Percentiles rank a stretch among this genome's conserved stretches.
These are phyloP conservation scores for Cercophora scortea DNA, from an alignment of 495 filamentous ascomycete genomes.

Conservation along the genomic window DNA sequence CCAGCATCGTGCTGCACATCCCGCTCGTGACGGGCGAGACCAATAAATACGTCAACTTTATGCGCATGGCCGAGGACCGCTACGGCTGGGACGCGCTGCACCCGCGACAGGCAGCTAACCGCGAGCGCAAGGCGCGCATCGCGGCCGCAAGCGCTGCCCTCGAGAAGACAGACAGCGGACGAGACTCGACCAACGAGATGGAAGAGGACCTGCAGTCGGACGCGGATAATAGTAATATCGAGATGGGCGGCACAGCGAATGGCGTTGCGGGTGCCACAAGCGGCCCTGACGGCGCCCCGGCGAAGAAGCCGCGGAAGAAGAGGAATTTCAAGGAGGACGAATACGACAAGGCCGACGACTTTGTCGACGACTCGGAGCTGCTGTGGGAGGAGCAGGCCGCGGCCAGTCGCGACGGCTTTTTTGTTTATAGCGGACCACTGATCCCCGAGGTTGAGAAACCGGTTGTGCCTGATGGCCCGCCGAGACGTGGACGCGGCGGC, in stretches of 20 bases:
- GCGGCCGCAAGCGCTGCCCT: conserved; percentile 76
- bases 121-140: conserved; percentile 68
- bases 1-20: conserved; percentile 79
- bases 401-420: conserved; percentile 86
- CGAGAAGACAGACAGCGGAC: conserved; percentile 63
- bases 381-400: conserved; percentile 94
- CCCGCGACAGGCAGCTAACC: conserved; percentile 79
- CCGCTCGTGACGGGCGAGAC: conserved; percentile 61
- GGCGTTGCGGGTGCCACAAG: conserved; percentile 49
- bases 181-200: conserved; percentile 70
- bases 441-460: conserved; percentile 84
- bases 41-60: conserved; percentile 92
- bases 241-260: conserved; percentile 38
- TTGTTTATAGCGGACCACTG: conserved; percentile 79
- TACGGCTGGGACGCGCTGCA: conserved; percentile 94
- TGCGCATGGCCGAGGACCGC: conserved; percentile 81
- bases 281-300: conserved; percentile 46
- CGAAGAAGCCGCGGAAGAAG: conserved; percentile 58
- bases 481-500: conserved; percentile 65
- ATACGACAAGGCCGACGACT: conserved; percentile 93
- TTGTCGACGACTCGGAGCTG: conserved; percentile 94
- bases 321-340: conserved; percentile 87
- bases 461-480: conserved; percentile 62
- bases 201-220: conserved; percentile 55
- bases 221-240: conserved; percentile 66